A percentile compares a stretch with the other conserved stretches of the same genome.
These are phyloP conservation scores for Plicaturopsis crispa DNA, from an alignment of 768 basidiomycete species.

Conservation along the genomic window DNA sequence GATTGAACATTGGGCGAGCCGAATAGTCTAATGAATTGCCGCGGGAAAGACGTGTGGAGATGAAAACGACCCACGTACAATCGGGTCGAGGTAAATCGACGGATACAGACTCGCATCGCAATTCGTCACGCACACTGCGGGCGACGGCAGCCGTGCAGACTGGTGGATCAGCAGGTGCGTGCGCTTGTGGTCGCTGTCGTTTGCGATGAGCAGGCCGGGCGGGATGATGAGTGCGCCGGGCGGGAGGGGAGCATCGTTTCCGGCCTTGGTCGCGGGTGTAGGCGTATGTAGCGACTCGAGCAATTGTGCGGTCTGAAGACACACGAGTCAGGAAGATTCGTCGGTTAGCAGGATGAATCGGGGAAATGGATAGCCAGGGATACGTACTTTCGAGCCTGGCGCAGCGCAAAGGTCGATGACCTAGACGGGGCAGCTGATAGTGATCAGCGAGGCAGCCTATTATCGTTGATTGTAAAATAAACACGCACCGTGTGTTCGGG, in stretches of 20 bases:
- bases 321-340: slow-evolving; percentile 1
- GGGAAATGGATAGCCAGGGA: not conserved
- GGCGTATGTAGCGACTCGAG: slow-evolving; percentile 85
- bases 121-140: slow-evolving; percentile 92
- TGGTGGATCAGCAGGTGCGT: slow-evolving; percentile 97
- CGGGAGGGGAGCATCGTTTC: no score
- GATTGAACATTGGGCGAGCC: no score
- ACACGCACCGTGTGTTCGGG: slow-evolving; percentile 73
- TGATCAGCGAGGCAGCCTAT: not conserved
- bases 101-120: slow-evolving; percentile 89
- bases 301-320: slow-evolving; percentile 78
- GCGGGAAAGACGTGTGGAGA: not conserved
- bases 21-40: slow-evolving; percentile 8
- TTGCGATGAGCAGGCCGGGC: slow-evolving; percentile 84
- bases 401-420: slow-evolving; percentile 98
- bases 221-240: no score
- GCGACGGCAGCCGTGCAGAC: slow-evolving; percentile 87
- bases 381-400: slow-evolving; percentile 83
- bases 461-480: no score
- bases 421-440: slow-evolving; percentile 25
- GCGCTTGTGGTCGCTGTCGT: slow-evolving; percentile 91
- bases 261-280: slow-evolving; percentile 51
- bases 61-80: not conserved
- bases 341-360: not conserved
- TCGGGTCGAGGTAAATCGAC: slow-evolving; percentile 49